Base-by-base conservation (phyloP, 139 green algal genomes). In the Ettlia oleoabundans region DNA sequence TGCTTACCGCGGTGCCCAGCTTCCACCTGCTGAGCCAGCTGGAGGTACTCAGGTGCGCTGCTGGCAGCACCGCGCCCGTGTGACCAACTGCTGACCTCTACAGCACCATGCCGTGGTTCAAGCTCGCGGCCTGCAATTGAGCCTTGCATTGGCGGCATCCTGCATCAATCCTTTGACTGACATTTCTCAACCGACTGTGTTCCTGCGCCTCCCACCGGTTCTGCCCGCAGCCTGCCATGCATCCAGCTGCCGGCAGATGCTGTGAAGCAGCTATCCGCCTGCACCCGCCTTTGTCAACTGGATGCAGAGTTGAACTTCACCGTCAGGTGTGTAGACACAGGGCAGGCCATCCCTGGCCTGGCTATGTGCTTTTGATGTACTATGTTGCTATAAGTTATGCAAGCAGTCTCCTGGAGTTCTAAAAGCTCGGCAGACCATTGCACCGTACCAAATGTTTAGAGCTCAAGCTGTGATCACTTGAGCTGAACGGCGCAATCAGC, bases 191-290 rank as follows among this genome's bases (percentile, higher is more conserved):
- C 24, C n/a, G 13, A 30, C 30, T 26, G 24, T n/a, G 43, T 47
- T 13, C 52, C 18, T 3, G 35, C 53, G 24, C 73, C 8, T 22
- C 21, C 33, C 30, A 19, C 51, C 51, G 22, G 26, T 22, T 4
- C 4, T 41, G 21, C 51, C 53, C 13, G 58, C 75, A 81, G 75
- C 75, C 58, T 81, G 75, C 55, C 75, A 2, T 18, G 75, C 75
- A 72, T 81, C 75, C 75, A 72, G 75, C 75, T 81, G n/a, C 75
- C 75, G 0, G 22, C 21, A 0, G 75, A 81, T 5, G 75, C 58
- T 0, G 75, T 61, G 0, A n/a, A 28, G 32, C 58, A 81, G 75
- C 75, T 81, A 38, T 55, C 4, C 8, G 58, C 55, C 58, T 81
- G 75, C 75, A 70, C 58, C 0, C 0, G 4, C 4, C 75, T 81